Evolutionary conservation across 1,284 basidiomycete species (phyloP), one percentile per base, ranked within the genome.

Genomic region (Tylopilus orsonianus): DNA sequence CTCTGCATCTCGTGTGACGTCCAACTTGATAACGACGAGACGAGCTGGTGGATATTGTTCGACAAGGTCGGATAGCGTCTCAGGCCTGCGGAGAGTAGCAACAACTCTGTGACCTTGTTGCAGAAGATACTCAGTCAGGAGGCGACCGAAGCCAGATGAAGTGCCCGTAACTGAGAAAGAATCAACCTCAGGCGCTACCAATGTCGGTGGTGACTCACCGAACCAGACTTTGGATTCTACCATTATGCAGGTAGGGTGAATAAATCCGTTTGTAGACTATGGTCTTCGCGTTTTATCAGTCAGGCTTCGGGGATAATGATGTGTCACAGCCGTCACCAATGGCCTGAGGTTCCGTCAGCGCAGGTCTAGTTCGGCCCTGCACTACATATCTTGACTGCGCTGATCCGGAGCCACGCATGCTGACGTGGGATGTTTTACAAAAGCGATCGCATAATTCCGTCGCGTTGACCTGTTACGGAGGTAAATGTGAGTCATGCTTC

Each of bases 1-100:
- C 4, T 56, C 58, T 2, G 35, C 37, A 7, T 52, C 47, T 4
- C 63, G 52, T 26, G 61, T 70, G 42, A 77, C 72, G 53, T 77
- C 75, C 22, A 75, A 49, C 40, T 65, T 58, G 41, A 72, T 48
- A 12, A 71, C 59, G 18, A 73, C 54, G 4, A 78, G 66, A 18
- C 58, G 58, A 14, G 60, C 57, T 1, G 56, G 10, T 0, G 62
- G 45, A 34, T 70, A 66, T 37, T 53, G 51, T 14, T n/a, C 32
- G 19, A 51, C 51, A 18, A 73, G 61, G 33, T 66, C 50, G 8
- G 60, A 56, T 16, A 72, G 50, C 12, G 8, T n/a, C 14, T 59
- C 47, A 2, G 65, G 62, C 12, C 55, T 59, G 23, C 69, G 65
- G 5, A 66, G 63, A 22, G 71, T 71, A 0, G 70, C 71, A 27